Base-by-base conservation (phyloP, 805 yeast genomes). In the Yamadazyma takamatsuzukensis region DNA sequence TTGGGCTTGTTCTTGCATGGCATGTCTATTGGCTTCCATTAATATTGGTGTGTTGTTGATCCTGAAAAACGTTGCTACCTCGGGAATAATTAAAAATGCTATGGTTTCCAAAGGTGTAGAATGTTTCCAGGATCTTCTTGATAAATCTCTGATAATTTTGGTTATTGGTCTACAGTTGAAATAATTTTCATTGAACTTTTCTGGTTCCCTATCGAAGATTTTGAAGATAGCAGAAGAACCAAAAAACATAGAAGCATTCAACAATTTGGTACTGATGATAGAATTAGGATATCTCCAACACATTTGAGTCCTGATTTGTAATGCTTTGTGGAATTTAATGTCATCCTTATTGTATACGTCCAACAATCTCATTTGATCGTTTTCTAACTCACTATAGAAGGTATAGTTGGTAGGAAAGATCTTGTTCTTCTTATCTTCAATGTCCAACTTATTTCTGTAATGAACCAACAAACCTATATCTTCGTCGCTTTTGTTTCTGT, bases 121-220 rank as follows among this genome's bases (percentile, higher is more conserved):
- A 53, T 88, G 96, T 47, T 74, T 75, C 98, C 98, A 93, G 2
- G 96, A 81, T 42, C 95, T 76, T 57, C 97, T 76, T 3, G 95
- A 94, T 37, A 90, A 60, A 50, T 88, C 96, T 50, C 97, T 76
- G 25, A 88, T 73, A 15, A 89, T 69, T 50, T 83, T 83, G 15
- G 73, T 72, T 22, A 79, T 60, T 4, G 87, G 70, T 43, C 77
- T 70, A 37, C 61, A 61, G 31, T 56, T 34, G 44, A 65, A 62
- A 41, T 67, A 66, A 2, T 47, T 41, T 45, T 58, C 74, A 32
- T 39, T 57, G 49, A 39, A 59, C 41, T 59, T 57, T 14, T 38
- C 56, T 36, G 41, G 54, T 40, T 40, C 60, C 54, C 52, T 53
- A 12, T 63, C 62, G 15, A 85, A 63, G 9, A 82, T 63, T 6